Base-by-base conservation (phyloP, 768 basidiomycete species). In the Strobilomyces confusus region DNA sequence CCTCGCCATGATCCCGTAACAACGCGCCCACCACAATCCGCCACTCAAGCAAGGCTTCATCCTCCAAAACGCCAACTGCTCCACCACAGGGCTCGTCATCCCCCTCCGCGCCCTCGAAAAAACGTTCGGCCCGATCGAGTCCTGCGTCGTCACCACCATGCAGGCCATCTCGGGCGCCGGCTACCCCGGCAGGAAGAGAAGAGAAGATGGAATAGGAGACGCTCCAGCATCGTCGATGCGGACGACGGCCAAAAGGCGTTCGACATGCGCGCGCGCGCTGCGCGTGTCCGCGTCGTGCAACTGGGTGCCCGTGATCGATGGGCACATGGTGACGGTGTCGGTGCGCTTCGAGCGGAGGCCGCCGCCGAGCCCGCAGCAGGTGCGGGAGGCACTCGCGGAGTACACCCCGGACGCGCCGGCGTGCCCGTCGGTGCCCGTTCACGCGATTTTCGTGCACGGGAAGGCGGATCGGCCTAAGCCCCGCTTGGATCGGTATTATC, bases 181-280 rank as follows among this genome's bases (percentile, higher is more conserved):
- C n/a, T 99, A 98, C 74, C 97, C 97, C 1, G 97, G 81, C 17
- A 92, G 95, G 44, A 97, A 98, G 66, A n/a, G 90, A 93, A 63
- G 97, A 98, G 67, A 99, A 98, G 69, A 93, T 98, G 59, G 95
- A 99, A 69, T 99, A 97, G 97, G 97, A 99, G 74, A 87, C 92
- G 7, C 80, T 89, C 62, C 22, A 92, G 87, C 3, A 62, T 98
- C 52, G 63, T 75, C 3, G 74, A 80, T 22, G 76, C 76, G 45
- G 83, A 85, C 51, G 73, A 77, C 30, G 80, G 79, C 3, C 58
- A 68, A 6, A 80, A 79, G 52, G 63, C 80, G 12, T 98, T 97
- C 69, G 95, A 97, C 66, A 86, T 92, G 81, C 93, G 93, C 72
- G 73, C 83, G 1, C 65, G 66, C n/a, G 0, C 75, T 99, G n/a